Percentiles rank a stretch among this genome's conserved stretches.
Evolutionary conservation across 768 basidiomycete genomes (phyloP).

Genomic region (Neoboletus subvelutipes): DNA sequence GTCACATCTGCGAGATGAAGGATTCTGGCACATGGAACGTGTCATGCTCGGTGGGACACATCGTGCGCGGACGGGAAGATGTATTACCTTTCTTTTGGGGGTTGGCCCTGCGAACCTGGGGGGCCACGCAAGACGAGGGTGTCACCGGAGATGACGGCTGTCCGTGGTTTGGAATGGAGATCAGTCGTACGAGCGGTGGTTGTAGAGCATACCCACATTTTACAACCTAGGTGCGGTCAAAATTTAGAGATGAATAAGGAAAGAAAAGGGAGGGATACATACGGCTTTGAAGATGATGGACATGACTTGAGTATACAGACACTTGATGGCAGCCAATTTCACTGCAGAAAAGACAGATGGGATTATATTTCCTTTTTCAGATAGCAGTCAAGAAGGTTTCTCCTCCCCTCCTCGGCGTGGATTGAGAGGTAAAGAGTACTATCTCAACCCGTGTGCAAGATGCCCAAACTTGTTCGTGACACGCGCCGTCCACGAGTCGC

Average conservation of each 20-base stretch:
- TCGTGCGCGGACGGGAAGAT: not conserved
- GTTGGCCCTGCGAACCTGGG: slow-evolving; percentile 78
- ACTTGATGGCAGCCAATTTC: no score
- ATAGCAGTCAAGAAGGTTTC: no score
- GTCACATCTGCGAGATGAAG: slow-evolving; percentile 86
- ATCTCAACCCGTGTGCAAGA: no score
- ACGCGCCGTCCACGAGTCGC: slow-evolving; percentile 22
- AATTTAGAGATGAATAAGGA: not conserved
- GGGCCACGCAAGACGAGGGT: slow-evolving; percentile 80
- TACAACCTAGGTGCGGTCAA: slow-evolving; percentile 43
- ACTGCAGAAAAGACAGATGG: not conserved
- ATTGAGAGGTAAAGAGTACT: no score
- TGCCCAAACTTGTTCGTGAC: no score
- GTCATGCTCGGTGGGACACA: slow-evolving; percentile 10
- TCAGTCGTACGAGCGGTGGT: slow-evolving; percentile 13
- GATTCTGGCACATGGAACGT: slow-evolving; percentile 47
- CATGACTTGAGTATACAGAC: slow-evolving; percentile 43
- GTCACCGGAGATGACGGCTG: slow-evolving; percentile 90
- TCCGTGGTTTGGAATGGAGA: slow-evolving; percentile 5
- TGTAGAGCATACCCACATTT: slow-evolving; percentile 46
- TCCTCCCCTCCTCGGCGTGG: no score
- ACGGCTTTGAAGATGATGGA: slow-evolving; percentile 71
- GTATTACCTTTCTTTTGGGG: slow-evolving; percentile 82
- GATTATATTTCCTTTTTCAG: slow-evolving; percentile 1
- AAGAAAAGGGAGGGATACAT: slow-evolving; percentile 30